Conservation (phyloP, 129 eudicot species). For the Helichrysum umbraculigerum region DNA sequence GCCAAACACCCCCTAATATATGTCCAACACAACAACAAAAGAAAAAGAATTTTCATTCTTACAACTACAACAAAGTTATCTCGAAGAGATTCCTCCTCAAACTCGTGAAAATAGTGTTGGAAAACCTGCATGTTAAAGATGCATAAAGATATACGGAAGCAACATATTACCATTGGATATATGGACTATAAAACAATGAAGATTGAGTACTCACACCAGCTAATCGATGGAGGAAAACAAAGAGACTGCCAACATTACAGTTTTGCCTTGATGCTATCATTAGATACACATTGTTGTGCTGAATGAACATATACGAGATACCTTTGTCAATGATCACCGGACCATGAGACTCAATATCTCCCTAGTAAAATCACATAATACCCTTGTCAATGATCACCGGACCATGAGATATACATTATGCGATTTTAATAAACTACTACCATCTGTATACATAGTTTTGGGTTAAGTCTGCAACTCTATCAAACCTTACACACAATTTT, state of each 20-base stretch:
- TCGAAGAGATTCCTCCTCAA: slow-evolving; percentile 13
- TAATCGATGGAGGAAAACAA: slow-evolving; percentile 7
- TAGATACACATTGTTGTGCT: slow-evolving; percentile 5
- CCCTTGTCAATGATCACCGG: too few species aligned
- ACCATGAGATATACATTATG: too few species aligned
- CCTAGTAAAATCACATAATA: not conserved
- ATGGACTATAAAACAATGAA: not conserved
- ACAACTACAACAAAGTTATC: slow-evolving; percentile 8
- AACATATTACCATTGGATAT: not conserved
- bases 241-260: slow-evolving; percentile 10
- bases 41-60: not conserved
- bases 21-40: not conserved
- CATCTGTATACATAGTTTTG: not conserved
- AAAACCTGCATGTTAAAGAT: not conserved
- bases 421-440: not conserved
- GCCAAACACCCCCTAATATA: not conserved
- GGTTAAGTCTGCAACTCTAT: not conserved
- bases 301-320: slow-evolving; percentile 6
- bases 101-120: not conserved
- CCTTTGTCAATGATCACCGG: slow-evolving; percentile 6
- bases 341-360: slow-evolving; percentile 9
- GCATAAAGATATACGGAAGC: not conserved
- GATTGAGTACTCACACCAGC: not conserved
- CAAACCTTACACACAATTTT: not conserved
- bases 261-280: slow-evolving; percentile 5